phyloP scores from a whole-genome alignment of 179 eudicot species.

The Spergularia azorica region DNA sequence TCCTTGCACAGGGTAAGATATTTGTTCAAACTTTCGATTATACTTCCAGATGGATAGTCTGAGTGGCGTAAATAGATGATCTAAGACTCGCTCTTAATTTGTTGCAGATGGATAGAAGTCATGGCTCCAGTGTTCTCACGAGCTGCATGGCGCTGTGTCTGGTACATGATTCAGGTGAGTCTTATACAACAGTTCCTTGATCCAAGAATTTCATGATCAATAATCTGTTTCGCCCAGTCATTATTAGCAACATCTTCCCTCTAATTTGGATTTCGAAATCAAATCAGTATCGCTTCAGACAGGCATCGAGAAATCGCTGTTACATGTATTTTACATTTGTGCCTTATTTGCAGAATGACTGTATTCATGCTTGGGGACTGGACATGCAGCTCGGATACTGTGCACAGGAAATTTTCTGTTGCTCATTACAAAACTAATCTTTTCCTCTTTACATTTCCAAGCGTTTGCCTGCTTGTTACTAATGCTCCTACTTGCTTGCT shows the following conservation, averaged over 20 bases:
- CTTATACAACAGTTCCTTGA: not conserved
- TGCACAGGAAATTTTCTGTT: conserved; percentile 61
- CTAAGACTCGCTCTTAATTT: not conserved
- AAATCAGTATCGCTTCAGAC: not conserved
- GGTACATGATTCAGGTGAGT: conserved; percentile 91
- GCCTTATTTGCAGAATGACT: conserved; percentile 71
- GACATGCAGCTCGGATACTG: conserved; percentile 92
- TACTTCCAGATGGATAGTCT: too few species aligned
- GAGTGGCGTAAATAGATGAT: too few species aligned
- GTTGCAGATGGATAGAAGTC: conserved; percentile 89
- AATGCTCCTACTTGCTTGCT: not conserved
- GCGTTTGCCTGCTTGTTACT: not conserved
- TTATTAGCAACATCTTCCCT: not conserved
- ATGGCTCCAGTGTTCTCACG: conserved; percentile 98
- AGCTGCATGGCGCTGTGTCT: conserved; percentile 94
- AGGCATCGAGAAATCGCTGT: not conserved
- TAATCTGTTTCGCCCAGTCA: too few species aligned
- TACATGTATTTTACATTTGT: not conserved
- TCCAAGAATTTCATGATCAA: too few species aligned
- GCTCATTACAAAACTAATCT: conserved; percentile 8
- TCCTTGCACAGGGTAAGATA: conserved; percentile 90
- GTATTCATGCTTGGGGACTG: conserved; percentile 97
- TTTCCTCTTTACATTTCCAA: too few species aligned
- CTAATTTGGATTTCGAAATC: not conserved
- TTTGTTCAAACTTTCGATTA: not conserved